phyloP scores from a whole-genome alignment of 2,329 filamentous ascomycete genomes.

The Chrysosporium keratinophilum region DNA sequence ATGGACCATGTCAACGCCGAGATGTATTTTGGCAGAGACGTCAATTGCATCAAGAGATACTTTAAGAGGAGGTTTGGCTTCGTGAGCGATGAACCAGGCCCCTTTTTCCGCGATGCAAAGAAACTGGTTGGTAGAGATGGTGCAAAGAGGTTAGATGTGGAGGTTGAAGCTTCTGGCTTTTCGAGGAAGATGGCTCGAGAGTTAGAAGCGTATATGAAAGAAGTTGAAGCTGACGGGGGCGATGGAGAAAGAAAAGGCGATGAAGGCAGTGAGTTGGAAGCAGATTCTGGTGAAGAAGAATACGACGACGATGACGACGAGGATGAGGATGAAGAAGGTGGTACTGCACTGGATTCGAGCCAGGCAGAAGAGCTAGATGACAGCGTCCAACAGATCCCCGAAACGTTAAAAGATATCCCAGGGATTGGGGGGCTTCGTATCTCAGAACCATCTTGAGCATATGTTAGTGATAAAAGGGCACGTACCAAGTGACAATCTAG shows the following conservation, averaged over 20 bases:
- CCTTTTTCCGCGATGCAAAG: constrained; percentile 73
- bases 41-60: constrained; percentile 89
- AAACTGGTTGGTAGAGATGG: constrained; percentile 56
- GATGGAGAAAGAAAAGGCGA: constrained; percentile 29
- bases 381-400: neutral
- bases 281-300: constrained; percentile 34
- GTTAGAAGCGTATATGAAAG: constrained; percentile 78
- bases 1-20: constrained; percentile 88
- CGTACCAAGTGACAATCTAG: too few species aligned
- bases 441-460: neutral
- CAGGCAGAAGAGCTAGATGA: neutral
- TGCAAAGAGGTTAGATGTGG: constrained; percentile 64
- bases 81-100: constrained; percentile 67
- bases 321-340: constrained; percentile 13
- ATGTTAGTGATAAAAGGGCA: neutral
- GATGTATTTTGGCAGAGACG: constrained; percentile 95
- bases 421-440: constrained; percentile 11
- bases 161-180: constrained; percentile 87
- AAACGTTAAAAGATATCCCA: neutral
- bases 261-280: constrained; percentile 31
- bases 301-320: constrained; percentile 26
- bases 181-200: constrained; percentile 96
- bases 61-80: constrained; percentile 87
- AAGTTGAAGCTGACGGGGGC: constrained; percentile 50
- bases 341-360: neutral